Base-by-base conservation (phyloP, 306 rosid genomes). In the Lupinus albus region DNA sequence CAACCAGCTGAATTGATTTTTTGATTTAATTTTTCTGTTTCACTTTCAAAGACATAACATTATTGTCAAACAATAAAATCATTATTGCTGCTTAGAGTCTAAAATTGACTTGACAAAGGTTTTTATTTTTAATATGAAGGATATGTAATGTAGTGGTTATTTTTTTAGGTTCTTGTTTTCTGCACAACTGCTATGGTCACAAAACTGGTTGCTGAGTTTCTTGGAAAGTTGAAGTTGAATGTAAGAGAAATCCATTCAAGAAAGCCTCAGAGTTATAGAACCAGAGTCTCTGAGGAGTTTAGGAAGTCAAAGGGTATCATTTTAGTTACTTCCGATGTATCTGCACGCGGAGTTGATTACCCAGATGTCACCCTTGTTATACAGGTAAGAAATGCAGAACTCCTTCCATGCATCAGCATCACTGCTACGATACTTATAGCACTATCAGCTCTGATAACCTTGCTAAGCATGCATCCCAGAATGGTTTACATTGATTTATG, bases 111-210 rank as follows among this genome's bases (percentile, higher is more conserved):
- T n/a, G n/a, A n/a, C n/a, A n/a, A n/a, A n/a, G n/a, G n/a, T n/a
- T n/a, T n/a, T n/a, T n/a, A n/a, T n/a, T n/a, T n/a, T n/a, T n/a
- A n/a, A n/a, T n/a, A n/a, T n/a, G n/a, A n/a, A n/a, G n/a, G n/a
- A 21, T 21, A 21, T 78, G 57, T 79, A 49, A 84, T 59, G 10
- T 61, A 33, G 71, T 67, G 42, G 49, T 80, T 68, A 64, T 33
- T 59, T 68, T 53, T n/a, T 78, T 64, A 93, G 99, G 96, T 93
- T 75, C 95, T 93, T 59, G 89, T 93, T 73, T 93, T 93, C 86
- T 93, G 99, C 81, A 93, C 99, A 63, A 93, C 99, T 59, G 99
- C 99, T 51, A 90, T 88, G 99, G 89, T 88, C 63, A 93, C 99
- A 32, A 73, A 86, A 69, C 72, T 93, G 81, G 92, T 93, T 64